These are phyloP conservation scores for Leptodermis oblonga DNA, from an alignment of 257 asterid species.

Conservation along the genomic window DNA sequence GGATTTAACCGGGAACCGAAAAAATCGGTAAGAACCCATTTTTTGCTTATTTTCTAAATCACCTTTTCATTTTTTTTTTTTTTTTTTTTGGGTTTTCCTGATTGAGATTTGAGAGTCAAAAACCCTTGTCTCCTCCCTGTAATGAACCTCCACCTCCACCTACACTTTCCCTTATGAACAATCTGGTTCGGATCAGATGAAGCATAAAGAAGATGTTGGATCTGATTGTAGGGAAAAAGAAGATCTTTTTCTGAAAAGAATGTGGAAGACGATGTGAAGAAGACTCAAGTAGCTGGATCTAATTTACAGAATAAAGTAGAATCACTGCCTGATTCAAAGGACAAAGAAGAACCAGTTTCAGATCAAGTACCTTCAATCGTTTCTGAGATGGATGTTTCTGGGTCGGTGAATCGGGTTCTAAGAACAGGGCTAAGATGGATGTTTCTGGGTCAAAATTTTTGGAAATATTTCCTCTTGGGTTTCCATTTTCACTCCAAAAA, in stretches of 20 bases:
- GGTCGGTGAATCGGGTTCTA: constrained; percentile 27
- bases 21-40: too few relatives aligned
- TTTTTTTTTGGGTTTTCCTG: too few relatives aligned
- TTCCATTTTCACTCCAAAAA: too few relatives aligned
- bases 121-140: constrained; percentile 45
- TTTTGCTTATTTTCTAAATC: too few relatives aligned
- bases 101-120: too few relatives aligned
- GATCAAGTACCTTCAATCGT: constrained; percentile 20
- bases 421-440: constrained; percentile 19
- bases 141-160: constrained; percentile 37
- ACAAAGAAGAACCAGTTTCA: constrained; percentile 14
- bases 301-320: background rate
- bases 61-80: too few relatives aligned
- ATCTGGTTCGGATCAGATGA: constrained; percentile 8
- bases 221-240: constrained; percentile 5
- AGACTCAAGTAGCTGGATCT: constrained; percentile 4
- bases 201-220: background rate
- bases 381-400: constrained; percentile 16
- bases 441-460: too few relatives aligned
- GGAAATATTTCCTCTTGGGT: too few relatives aligned
- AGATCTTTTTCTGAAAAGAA: constrained; percentile 9
- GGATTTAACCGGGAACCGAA: too few relatives aligned
- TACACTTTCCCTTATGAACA: constrained; percentile 24
- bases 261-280: constrained; percentile 6
- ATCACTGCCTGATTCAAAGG: background rate